Evolutionary conservation across 768 basidiomycete genomes (phyloP), one percentile per base, ranked within the genome.

Genomic region (Hygrocybe coccinea): DNA sequence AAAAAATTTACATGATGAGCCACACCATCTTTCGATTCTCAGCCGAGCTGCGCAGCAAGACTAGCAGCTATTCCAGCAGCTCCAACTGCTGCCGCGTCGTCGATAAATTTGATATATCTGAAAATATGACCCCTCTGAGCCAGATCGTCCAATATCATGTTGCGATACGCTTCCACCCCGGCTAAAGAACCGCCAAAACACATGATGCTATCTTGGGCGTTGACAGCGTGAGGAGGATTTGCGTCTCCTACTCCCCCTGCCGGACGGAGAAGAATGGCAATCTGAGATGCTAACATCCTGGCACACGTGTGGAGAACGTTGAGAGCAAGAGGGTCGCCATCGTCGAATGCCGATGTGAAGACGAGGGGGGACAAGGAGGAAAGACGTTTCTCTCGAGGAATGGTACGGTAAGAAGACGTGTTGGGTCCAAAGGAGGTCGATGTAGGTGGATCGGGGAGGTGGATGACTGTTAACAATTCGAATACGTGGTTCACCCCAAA

Each of bases 161-260:
- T 69, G 52, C 85, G 73, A 58, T 92, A 91, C 36, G 62, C 70
- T 51, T 79, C 75, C 1, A 89, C 68, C 2, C 86, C 83, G 3
- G 83, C 82, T 59, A 92, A 67, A 17, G 86, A 89, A n/a, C 90
- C 90, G 8, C 90, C 90, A 55, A 91, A 84, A 57, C 84, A 89
- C 15, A 92, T 63, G 2, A 91, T 78, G 34, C 81, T 75, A 1
- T 84, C 76, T 37, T 71, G 66, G 0, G 88, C 79, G 41, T 73
- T 74, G 49, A 87, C 77, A 0, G 72, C 64, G 9, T 65, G 72
- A 2, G 72, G 70, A 11, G 29, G 33, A 11, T 10, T 14, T 5
- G 63, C 63, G 6, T 59, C 57, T 17, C 59, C 15, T 5, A 3
- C 63, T 5, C 58, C 56, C 7, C 70, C 73, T 29, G 24, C 11